Evolutionary conservation across 495 filamentous ascomycete genomes (phyloP).

Genomic region (Ramalina intermedia): DNA sequence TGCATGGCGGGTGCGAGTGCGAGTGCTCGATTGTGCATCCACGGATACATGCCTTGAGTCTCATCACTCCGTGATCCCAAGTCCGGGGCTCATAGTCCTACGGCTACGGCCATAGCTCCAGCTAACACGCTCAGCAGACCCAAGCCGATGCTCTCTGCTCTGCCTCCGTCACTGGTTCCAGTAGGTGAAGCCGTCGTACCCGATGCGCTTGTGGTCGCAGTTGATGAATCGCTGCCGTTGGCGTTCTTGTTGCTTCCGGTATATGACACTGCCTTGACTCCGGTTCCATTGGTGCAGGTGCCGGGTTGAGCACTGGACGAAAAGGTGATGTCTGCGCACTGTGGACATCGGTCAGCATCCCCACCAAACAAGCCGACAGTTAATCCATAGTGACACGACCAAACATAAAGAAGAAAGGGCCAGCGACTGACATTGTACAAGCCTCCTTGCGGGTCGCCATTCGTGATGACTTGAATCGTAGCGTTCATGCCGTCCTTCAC

Average conservation of each 20-base stretch:
- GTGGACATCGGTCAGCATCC: neutral
- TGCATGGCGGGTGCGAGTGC: too few relatives aligned
- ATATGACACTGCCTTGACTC: conserved; percentile 24
- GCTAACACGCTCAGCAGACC: neutral
- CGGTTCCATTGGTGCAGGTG: conserved; percentile 38
- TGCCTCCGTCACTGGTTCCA: neutral
- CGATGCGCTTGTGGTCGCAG: neutral
- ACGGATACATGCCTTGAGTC: too few relatives aligned
- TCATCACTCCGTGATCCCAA: too few relatives aligned
- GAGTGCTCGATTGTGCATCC: too few relatives aligned
- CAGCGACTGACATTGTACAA: conserved; percentile 35
- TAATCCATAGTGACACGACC: neutral
- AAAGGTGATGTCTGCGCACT: conserved; percentile 54
- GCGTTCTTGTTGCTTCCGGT: conserved; percentile 15
- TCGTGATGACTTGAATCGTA: conserved; percentile 49
- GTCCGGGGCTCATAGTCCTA: too few relatives aligned
- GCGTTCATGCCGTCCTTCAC: conserved; percentile 39
- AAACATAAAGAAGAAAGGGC: neutral
- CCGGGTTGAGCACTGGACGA: conserved; percentile 22
- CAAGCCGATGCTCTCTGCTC: neutral
- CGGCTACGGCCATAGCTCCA: too few relatives aligned
- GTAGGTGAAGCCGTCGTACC: conserved; percentile 1
- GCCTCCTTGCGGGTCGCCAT: conserved; percentile 35
- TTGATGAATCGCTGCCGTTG: conserved; percentile 4
- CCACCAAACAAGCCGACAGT: neutral